These are phyloP conservation scores for Cryptosporidium muris DNA, from an alignment of 169 alveolate genomes.

Conservation along the genomic window DNA sequence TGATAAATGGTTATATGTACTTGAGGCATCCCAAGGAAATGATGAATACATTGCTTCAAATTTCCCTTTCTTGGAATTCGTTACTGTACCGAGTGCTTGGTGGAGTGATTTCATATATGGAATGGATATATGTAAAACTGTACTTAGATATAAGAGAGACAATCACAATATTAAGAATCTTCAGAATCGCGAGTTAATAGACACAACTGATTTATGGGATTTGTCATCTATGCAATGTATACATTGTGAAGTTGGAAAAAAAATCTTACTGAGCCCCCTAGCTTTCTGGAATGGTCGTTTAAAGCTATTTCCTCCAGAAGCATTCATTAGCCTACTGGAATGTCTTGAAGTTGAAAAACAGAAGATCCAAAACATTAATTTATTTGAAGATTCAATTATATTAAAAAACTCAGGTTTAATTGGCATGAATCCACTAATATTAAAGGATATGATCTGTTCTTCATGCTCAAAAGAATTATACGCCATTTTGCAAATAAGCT, in stretches of 20 bases:
- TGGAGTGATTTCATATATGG: slow-evolving; percentile 63
- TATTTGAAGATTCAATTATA: no score
- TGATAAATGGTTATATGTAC: slow-evolving; percentile 43
- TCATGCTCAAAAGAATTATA: no score
- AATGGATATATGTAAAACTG: slow-evolving; percentile 25
- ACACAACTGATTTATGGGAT: not conserved
- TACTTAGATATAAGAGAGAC: slow-evolving; percentile 16
- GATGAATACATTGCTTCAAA: slow-evolving; percentile 18
- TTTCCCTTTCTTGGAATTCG: slow-evolving; percentile 27
- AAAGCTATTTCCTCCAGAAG: slow-evolving; percentile 61
- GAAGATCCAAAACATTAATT: no score
- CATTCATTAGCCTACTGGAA: slow-evolving; percentile 12
- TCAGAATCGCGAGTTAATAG: not conserved
- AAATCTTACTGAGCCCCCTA: slow-evolving; percentile 41
- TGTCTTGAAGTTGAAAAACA: slow-evolving; percentile 25
- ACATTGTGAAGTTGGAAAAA: not conserved
- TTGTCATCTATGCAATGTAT: not conserved
- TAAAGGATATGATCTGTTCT: no score
- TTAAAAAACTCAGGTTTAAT: no score
- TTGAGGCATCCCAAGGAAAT: slow-evolving; percentile 16
- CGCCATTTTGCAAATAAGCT: no score
- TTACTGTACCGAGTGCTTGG: slow-evolving; percentile 60
- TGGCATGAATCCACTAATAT: not conserved
- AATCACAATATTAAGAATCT: slow-evolving; percentile 27
- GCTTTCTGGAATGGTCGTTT: slow-evolving; percentile 56